phyloP scores from a whole-genome alignment of 148 eudicot genomes.

The Chenopodium formosanum region DNA sequence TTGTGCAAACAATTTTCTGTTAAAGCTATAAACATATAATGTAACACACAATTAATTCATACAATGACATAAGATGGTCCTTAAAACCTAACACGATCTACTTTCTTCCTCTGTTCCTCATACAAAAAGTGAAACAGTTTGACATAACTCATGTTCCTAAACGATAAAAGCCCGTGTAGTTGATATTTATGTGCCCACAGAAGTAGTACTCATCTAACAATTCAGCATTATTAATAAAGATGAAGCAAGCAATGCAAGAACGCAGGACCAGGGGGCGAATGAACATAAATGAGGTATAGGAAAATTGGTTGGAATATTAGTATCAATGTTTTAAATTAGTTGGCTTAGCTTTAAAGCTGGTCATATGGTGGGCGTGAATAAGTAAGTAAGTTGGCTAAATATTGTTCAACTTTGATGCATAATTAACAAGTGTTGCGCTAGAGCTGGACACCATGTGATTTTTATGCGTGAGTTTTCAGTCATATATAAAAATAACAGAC shows the following conservation, averaged over 20 bases:
- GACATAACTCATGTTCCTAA: neutral
- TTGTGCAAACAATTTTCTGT: no score
- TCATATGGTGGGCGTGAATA: constrained; percentile 20
- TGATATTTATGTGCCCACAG: neutral
- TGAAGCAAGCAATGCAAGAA: neutral
- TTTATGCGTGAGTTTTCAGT: constrained; percentile 16
- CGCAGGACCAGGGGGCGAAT: no score
- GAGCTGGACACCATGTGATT: constrained; percentile 13
- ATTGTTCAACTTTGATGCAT: neutral
- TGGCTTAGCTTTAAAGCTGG: constrained; percentile 30
- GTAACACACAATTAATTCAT: no score
- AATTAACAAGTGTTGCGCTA: neutral
- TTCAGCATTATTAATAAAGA: neutral
- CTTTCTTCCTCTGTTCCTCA: neutral
- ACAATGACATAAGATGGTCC: no score
- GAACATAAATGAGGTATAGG: no score
- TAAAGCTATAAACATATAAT: no score
- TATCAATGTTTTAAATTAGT: neutral
- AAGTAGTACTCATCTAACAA: neutral
- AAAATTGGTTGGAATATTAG: neutral
- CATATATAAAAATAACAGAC: neutral
- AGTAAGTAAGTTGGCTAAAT: neutral
- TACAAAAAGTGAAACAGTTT: neutral
- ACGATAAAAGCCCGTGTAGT: neutral
- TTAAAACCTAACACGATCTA: no score